Base-by-base conservation (phyloP, 352 stramenopile species). In the Phytophthora kernoviae region DNA sequence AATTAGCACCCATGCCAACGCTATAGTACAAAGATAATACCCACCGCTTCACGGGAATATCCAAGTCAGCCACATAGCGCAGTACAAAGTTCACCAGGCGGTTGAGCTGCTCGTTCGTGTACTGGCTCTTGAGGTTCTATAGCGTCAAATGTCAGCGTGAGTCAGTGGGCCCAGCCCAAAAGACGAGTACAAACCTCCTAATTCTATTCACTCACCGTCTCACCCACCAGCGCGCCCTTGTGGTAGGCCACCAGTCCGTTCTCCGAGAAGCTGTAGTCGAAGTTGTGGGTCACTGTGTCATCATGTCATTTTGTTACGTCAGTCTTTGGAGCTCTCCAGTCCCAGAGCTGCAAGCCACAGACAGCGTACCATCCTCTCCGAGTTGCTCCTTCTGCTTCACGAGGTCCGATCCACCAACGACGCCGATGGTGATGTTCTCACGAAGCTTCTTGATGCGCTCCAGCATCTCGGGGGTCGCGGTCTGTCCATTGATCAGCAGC, bases 341-440 rank as follows among this genome's bases (percentile, higher is more conserved):
- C 6, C 40, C 26, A 57, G 22, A 30, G 15, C 6, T 51, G 20
- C 55, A 8, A 33, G 5, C 10, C 18, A 2, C 33, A 62, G 27
- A 8, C 57, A 40, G 15, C 70, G 32, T 49, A 97, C 90, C 88
- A 54, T 91, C 81, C 45, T 97, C 84, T 51, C 98, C 98, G 17
- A 99, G 88, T 73, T 99, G 98, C 68, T 99, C 97, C 84, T 98
- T 96, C 75, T 99, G 98, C 86, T 99, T 99, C 26, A 96, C 85
- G 34, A 99, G 83, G 74, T 99, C 98, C 37, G 95, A 99, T 47
- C 97, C 97, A 54, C 97, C 97, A 30, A 99, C 97, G 56, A 99
- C 98, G 37, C 98, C 98, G 53, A 99, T 93, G 6, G 94, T 98
- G 64, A 99, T 98, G 64, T 74, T 73, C 67, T 92, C 90, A 53